Evolutionary conservation across 1,284 basidiomycete species (phyloP).

Genomic region (Irpex lacteus): DNA sequence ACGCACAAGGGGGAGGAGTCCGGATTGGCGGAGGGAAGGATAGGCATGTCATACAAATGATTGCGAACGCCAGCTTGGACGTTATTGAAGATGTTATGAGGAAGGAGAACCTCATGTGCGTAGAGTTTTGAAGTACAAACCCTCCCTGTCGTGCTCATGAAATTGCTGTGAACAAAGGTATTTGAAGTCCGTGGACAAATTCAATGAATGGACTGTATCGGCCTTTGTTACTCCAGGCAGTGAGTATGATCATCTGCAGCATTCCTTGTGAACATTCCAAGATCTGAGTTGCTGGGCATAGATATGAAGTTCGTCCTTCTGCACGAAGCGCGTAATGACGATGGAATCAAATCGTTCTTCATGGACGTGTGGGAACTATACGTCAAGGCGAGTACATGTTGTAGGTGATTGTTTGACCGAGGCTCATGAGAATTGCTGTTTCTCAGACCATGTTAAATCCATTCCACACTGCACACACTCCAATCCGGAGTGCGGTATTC

Average conservation of each 20-base stretch:
- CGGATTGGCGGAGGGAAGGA: constrained; percentile 75
- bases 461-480: constrained; percentile 86
- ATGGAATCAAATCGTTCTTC: constrained; percentile 89
- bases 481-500: constrained; percentile 78
- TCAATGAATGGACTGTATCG: constrained; percentile 96
- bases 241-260: constrained; percentile 40
- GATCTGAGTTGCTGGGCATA: constrained; percentile 28
- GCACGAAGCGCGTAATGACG: constrained; percentile 94
- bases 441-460: constrained; percentile 84
- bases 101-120: constrained; percentile 83
- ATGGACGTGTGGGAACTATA: constrained; percentile 94
- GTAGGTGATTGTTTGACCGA: constrained; percentile 8
- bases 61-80: constrained; percentile 91
- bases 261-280: constrained; percentile 7
- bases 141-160: background rate
- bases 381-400: constrained; percentile 71
- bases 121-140: constrained; percentile 10
- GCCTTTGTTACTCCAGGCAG: constrained; percentile 92
- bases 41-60: constrained; percentile 94
- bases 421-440: constrained; percentile 15
- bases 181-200: constrained; percentile 88
- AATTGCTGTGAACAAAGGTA: constrained; percentile 37
- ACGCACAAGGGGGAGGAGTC: constrained; percentile 52
- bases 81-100: constrained; percentile 89
- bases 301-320: constrained; percentile 90